Evolutionary conservation across 2,329 filamentous ascomycete genomes (phyloP), one percentile per base, ranked within the genome.

Genomic region (Epichloe baconii): DNA sequence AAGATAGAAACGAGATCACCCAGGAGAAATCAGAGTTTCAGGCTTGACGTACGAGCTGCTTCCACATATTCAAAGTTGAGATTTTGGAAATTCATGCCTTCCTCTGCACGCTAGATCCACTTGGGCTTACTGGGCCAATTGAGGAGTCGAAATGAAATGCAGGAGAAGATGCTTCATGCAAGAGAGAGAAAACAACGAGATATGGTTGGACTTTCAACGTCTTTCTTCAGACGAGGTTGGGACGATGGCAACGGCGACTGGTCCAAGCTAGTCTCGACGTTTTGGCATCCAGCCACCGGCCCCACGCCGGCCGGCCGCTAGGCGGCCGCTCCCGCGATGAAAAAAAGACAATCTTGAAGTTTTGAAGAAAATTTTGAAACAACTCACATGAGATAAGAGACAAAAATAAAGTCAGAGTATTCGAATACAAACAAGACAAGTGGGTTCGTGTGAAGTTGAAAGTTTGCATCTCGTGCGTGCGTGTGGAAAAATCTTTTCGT

Each of bases 21-120:
- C 5, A 40, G 31, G 15, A 44, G 41, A n/a, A 15, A 37, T 31
- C n/a, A 23, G 31, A 37, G 3, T 15, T 26, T 47, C 44, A 44
- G 41, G 52, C 44, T 56, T 51, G 48, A 67, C 66, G 59, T 68
- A 69, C 67, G 63, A 57, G 61, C 56, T 56, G 59, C 61, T 61
- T 69, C 66, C 57, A 66, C 62, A 62, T 64, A 58, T 54, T 69
- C 62, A 55, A 64, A 64, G 59, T 64, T 61, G 52, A 60, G 53
- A 55, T 62, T 64, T 59, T 66, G 65, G 56, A 63, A 64, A 58
- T 66, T 70, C 69, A 71, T 71, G 58, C 52, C 52, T 53, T 49
- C 49, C 50, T 45, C 52, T 57, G 58, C 50, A 56, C 50, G 49
- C 56, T 59, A 57, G 56, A 59, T 65, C 62, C 63, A 66, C 63